These are phyloP conservation scores for Ambrosia trifida DNA, from an alignment of 129 eudicot genomes.

Conservation along the genomic window DNA sequence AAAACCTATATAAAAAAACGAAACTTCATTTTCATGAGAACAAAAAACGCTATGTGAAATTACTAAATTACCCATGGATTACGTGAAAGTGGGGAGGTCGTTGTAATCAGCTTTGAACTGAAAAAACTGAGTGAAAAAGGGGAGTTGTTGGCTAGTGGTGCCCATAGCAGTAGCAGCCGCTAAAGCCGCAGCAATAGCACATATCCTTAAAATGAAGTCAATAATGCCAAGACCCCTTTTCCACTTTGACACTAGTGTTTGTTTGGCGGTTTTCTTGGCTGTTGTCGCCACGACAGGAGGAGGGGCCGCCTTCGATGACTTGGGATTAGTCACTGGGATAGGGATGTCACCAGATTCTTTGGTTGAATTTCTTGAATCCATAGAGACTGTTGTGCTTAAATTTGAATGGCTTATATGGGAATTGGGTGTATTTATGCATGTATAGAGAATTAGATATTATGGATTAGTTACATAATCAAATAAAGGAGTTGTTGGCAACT, in stretches of 20 bases:
- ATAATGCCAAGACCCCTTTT: slow-evolving; percentile 55
- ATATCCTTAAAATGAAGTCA: slow-evolving; percentile 68
- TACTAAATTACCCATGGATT: slow-evolving; percentile 17
- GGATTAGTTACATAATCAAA: slow-evolving; percentile 40
- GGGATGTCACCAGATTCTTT: slow-evolving; percentile 48
- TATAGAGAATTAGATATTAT: slow-evolving; percentile 25
- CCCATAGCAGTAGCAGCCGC: slow-evolving; percentile 81
- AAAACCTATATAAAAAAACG: slow-evolving; percentile 50
- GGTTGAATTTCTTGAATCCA: slow-evolving; percentile 45
- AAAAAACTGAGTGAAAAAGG: slow-evolving; percentile 77
- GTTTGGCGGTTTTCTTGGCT: slow-evolving; percentile 30
- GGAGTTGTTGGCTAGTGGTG: slow-evolving; percentile 67
- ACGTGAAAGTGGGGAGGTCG: slow-evolving; percentile 83
- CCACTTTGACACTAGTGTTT: slow-evolving; percentile 40
- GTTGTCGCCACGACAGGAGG: slow-evolving; percentile 30
- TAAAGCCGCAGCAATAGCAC: slow-evolving; percentile 62
- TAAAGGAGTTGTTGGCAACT: slow-evolving; percentile 63
- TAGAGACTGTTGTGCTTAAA: slow-evolving; percentile 19
- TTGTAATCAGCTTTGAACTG: slow-evolving; percentile 73
- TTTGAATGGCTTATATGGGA: slow-evolving; percentile 11
- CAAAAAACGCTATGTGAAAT: neutral
- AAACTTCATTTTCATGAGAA: neutral
- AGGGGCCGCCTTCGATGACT: slow-evolving; percentile 42
- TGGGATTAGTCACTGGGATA: slow-evolving; percentile 36
- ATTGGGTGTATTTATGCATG: slow-evolving; percentile 23